Conservation (phyloP, 2,329 filamentous ascomycete species). For the Mycocentrospora acerina region DNA sequence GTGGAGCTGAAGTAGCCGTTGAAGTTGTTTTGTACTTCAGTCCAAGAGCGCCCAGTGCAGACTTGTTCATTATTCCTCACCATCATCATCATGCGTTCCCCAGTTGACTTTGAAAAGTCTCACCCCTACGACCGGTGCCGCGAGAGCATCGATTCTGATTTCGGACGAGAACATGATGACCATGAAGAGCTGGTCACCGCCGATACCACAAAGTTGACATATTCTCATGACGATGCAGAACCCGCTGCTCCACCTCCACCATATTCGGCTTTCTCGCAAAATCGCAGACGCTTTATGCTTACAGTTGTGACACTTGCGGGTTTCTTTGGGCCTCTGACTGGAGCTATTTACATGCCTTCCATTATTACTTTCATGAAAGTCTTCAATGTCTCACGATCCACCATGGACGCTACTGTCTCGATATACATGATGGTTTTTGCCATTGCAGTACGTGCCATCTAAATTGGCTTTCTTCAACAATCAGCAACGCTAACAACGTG, state of each 20-base stretch:
- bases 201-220: slow-evolving; percentile 11
- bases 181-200: no score
- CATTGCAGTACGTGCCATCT: slow-evolving; percentile 26
- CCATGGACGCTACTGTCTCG: slow-evolving; percentile 48
- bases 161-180: not conserved
- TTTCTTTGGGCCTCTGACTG: slow-evolving; percentile 48
- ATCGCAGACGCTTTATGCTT: slow-evolving; percentile 43
- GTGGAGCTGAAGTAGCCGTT: no score
- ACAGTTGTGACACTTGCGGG: slow-evolving; percentile 45
- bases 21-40: slow-evolving; percentile 11
- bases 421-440: slow-evolving; percentile 51
- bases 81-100: slow-evolving; percentile 20
- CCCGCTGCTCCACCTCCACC: slow-evolving; percentile 11
- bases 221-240: slow-evolving; percentile 2
- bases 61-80: not conserved
- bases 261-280: slow-evolving; percentile 44
- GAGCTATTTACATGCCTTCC: slow-evolving; percentile 48
- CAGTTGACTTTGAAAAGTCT: slow-evolving; percentile 27
- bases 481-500: slow-evolving; percentile 6
- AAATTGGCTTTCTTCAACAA: no score
- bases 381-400: slow-evolving; percentile 40
- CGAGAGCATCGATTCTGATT: slow-evolving; percentile 25
- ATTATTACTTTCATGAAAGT: slow-evolving; percentile 42
- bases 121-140: slow-evolving; percentile 21
- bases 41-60: slow-evolving; percentile 6